Evolutionary conservation across 345 rosid genomes (phyloP).

Genomic region (Eucalyptus tenuipes): DNA sequence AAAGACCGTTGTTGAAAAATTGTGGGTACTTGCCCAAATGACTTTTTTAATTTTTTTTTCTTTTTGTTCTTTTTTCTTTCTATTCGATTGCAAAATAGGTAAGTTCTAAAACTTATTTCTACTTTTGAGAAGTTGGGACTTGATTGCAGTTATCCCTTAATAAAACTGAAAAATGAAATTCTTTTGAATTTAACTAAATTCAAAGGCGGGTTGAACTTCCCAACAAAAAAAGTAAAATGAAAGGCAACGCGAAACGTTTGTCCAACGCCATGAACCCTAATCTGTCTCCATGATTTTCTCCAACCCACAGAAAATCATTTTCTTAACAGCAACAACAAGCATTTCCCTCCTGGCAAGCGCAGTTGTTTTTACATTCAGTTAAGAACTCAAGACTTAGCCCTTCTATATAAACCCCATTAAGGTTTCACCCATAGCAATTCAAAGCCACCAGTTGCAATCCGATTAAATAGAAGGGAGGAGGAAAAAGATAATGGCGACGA

Average conservation of each 20-base stretch:
- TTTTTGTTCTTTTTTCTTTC: background rate
- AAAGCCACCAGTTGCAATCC: background rate
- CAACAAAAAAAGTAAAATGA: background rate
- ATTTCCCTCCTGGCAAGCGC: background rate
- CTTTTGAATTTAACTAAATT: background rate
- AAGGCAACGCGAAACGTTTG: background rate
- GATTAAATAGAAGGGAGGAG: background rate
- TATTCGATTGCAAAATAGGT: background rate
- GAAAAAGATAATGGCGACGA: background rate
- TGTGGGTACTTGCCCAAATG: background rate
- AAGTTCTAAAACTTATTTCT: background rate
- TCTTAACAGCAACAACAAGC: background rate
- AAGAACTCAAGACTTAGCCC: background rate
- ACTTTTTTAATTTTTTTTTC: background rate
- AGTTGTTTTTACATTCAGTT: background rate
- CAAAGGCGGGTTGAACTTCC: background rate
- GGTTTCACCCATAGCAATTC: background rate
- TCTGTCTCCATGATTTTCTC: background rate
- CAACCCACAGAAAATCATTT: background rate
- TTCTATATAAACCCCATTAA: background rate
- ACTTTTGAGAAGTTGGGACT: background rate
- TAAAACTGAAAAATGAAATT: background rate
- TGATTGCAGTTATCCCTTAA: background rate
- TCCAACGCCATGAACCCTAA: background rate
- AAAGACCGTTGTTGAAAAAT: background rate